Conservation (phyloP, 306 rosid genomes). For the Canavalia gladiata region DNA sequence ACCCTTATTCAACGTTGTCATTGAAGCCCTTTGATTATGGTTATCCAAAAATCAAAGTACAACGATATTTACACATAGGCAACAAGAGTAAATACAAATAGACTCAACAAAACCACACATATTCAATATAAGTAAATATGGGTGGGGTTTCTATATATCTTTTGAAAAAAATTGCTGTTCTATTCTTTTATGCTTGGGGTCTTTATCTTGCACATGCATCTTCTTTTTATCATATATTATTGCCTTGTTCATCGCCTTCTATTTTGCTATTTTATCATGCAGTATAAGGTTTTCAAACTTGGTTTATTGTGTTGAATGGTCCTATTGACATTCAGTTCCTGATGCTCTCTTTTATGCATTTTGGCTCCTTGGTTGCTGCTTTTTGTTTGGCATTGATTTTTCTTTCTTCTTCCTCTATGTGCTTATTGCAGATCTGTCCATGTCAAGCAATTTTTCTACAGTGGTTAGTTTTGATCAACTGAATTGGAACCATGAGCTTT, state of each 20-base stretch:
- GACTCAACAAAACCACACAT: not conserved
- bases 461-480: conserved; percentile 64
- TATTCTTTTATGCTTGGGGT: conserved; percentile 12
- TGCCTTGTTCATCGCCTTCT: conserved; percentile 35
- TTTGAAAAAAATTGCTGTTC: conserved; percentile 19
- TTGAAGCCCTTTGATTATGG: conserved; percentile 27
- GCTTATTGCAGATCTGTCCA: conserved; percentile 71
- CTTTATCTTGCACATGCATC: conserved; percentile 2
- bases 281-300: conserved; percentile 39
- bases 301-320: conserved; percentile 31
- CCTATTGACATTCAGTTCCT: conserved; percentile 26
- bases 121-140: not conserved
- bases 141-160: conserved; percentile 21
- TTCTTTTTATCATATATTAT: conserved; percentile 9
- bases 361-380: conserved; percentile 15
- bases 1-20: conserved; percentile 7
- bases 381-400: conserved; percentile 55
- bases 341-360: conserved; percentile 38
- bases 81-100: conserved; percentile 14
- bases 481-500: conserved; percentile 43
- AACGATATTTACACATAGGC: not conserved
- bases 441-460: conserved; percentile 74
- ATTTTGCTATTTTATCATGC: conserved; percentile 28
- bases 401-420: conserved; percentile 46
- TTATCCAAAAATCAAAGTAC: conserved; percentile 31